Percentiles rank a stretch among this genome's conserved stretches.
Conservation (phyloP, 1,139 yeast genomes). For the Yamadazyma atlantica region DNA sequence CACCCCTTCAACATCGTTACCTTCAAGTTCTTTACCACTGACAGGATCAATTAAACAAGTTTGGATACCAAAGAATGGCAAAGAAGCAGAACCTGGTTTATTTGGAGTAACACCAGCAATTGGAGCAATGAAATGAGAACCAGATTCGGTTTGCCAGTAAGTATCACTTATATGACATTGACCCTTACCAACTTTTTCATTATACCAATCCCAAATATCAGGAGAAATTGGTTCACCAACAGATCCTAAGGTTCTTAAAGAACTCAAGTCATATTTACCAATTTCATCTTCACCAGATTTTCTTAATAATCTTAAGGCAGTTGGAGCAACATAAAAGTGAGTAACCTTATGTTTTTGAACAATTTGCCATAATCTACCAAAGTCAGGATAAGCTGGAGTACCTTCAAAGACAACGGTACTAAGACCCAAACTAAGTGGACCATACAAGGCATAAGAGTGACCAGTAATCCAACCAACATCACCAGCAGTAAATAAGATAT, state of each 20-base stretch:
- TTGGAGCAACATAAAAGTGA: constrained; percentile 97
- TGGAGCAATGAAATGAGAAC: constrained; percentile 94
- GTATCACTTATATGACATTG: constrained; percentile 90
- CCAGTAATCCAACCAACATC: constrained; percentile 99
- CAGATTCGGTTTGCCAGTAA: constrained; percentile 99
- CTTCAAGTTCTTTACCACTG: constrained; percentile 75
- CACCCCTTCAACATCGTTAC: constrained; percentile 96
- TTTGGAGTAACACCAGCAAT: constrained; percentile 92
- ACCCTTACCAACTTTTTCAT: constrained; percentile 85
- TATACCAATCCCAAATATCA: constrained; percentile 98
- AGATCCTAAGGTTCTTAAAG: constrained; percentile 92
- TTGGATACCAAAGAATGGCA: constrained; percentile 94
- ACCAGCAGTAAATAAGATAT: constrained; percentile 92
- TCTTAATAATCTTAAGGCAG: constrained; percentile 92
- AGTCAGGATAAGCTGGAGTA: constrained; percentile 97
- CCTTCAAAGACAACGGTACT: constrained; percentile 95
- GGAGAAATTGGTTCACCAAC: constrained; percentile 99
- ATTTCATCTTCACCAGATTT: constrained; percentile 89
- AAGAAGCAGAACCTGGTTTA: constrained; percentile 96
- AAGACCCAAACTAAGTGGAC: constrained; percentile 86
- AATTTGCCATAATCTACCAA: constrained; percentile 96
- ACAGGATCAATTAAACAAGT: constrained; percentile 92
- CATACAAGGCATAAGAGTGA: constrained; percentile 93
- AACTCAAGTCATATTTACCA: constrained; percentile 81
- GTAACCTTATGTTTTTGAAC: constrained; percentile 91